Evolutionary conservation across 768 basidiomycete genomes (phyloP).

Genomic region (Amanita subjunquillea): DNA sequence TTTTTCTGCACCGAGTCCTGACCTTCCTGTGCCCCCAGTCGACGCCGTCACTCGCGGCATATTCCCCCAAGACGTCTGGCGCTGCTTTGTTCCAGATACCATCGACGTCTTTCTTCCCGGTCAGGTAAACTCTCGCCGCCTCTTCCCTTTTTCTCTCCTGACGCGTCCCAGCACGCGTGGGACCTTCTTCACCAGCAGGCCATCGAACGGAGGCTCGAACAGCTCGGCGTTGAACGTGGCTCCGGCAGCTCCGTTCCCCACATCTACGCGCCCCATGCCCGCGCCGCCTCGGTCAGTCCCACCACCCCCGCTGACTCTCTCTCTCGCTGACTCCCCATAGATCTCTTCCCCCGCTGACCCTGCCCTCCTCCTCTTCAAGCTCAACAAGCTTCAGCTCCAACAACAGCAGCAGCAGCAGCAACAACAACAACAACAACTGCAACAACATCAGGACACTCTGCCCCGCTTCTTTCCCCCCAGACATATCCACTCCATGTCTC

Average conservation of each 20-base stretch:
- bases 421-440: constrained; percentile 67
- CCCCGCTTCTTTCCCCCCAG: constrained; percentile 34
- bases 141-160: constrained; percentile 7
- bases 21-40: constrained; percentile 14
- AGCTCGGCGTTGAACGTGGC: constrained; percentile 67
- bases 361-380: constrained; percentile 67
- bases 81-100: constrained; percentile 45
- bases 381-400: constrained; percentile 75
- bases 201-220: constrained; percentile 77
- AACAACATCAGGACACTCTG: constrained; percentile 54
- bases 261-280: constrained; percentile 67
- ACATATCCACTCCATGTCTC: constrained; percentile 68
- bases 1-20: background rate
- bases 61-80: constrained; percentile 59
- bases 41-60: constrained; percentile 36
- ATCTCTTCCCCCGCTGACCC: constrained; percentile 90
- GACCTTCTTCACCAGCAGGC: constrained; percentile 56
- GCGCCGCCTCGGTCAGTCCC: constrained; percentile 71
- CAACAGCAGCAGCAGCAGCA: constrained; percentile 78
- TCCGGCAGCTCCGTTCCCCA: constrained; percentile 42
- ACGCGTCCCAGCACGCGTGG: constrained; percentile 51
- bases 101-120: constrained; percentile 80
- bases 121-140: constrained; percentile 37
- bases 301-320: constrained; percentile 13
- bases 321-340: constrained; percentile 26